Evolutionary conservation across 2,329 filamentous ascomycete genomes (phyloP).

Genomic region (Calonectria hongkongensis): DNA sequence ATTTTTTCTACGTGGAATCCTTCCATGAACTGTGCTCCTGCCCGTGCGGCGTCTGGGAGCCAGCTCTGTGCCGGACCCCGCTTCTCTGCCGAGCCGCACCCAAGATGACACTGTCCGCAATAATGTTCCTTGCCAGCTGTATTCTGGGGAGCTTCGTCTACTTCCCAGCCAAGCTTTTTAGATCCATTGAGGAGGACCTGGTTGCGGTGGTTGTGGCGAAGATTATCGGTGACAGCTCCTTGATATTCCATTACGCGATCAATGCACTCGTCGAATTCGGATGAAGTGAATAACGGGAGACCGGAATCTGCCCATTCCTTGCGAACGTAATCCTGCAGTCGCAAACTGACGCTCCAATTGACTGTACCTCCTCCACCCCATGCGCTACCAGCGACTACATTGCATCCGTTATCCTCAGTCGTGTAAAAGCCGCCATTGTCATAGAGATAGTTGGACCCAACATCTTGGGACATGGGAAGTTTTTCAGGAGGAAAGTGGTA

Average conservation of each 20-base stretch:
- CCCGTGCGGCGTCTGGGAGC: conserved; percentile 85
- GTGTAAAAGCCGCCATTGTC: conserved; percentile 78
- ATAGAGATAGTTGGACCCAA: conserved; percentile 79
- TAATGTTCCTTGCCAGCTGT: conserved; percentile 83
- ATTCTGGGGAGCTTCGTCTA: conserved; percentile 85
- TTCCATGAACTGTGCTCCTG: conserved; percentile 89
- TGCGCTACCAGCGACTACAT: conserved; percentile 79
- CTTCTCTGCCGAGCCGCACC: conserved; percentile 82
- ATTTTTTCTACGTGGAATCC: conserved; percentile 84
- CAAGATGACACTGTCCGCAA: conserved; percentile 79
- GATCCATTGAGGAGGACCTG: conserved; percentile 83
- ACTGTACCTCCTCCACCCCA: conserved; percentile 93
- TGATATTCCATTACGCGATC: conserved; percentile 87
- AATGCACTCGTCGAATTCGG: conserved; percentile 84
- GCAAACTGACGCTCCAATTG: conserved; percentile 84
- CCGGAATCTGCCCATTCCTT: conserved; percentile 85
- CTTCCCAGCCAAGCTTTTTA: conserved; percentile 82
- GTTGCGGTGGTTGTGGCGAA: conserved; percentile 85
- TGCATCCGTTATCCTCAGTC: conserved; percentile 75
- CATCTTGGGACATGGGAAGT: conserved; percentile 82
- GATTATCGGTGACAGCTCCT: conserved; percentile 80
- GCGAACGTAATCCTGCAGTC: conserved; percentile 84
- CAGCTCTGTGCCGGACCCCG: conserved; percentile 85
- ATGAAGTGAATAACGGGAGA: conserved; percentile 83
- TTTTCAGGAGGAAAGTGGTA: conserved; percentile 84